Evolutionary conservation across 2,329 filamentous ascomycete species (phyloP), one percentile per base, ranked within the genome.

Genomic region (Harringtonia aguacate): DNA sequence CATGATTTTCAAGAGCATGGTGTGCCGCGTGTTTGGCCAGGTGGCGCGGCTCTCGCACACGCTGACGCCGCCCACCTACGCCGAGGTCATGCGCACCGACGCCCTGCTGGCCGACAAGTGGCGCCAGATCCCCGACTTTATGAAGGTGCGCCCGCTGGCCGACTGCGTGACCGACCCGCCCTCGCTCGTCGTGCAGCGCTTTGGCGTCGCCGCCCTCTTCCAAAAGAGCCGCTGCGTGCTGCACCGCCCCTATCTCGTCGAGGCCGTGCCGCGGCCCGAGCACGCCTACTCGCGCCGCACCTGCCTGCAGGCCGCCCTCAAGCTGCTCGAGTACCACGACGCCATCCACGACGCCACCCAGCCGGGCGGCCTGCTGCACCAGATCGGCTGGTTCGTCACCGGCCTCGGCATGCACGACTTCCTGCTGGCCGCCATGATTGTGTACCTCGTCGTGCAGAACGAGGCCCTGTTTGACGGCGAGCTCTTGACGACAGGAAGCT

Each of bases 321-420:
- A 60, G 10, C 56, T 78, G 36, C 61, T 78, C 2, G 56, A 60
- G 1, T 68, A 67, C 46, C 75, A 78, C 53, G 51, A 61, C 29
- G 55, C 57, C 27, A 67, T 76, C 36, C 67, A 68, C 55, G 60
- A 70, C 40, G 69, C 67, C 1, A 66, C 63, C 3, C 66, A 68
- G 45, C 74, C 75, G 0, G 75, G 75, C 1, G 72, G 71, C 7
- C 61, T 73, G 22, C 58, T 82, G 14, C 61, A 65, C 48, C 61
- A 65, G 27, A 67, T 72, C 31, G 66, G 68, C 6, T 79, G 75
- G 71, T 78, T 79, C 51, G 56, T 79, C 18, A 72, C 69, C 4
- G 73, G 72, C 1, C 59, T 81, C 4, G 68, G 71, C 12, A 67
- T 75, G 41, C 75, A 79, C 41, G 77, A 82, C 53, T 81, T 76